phyloP scores from a whole-genome alignment of 176 grass and related monocot genomes.

The Tillandsia fasciculata region DNA sequence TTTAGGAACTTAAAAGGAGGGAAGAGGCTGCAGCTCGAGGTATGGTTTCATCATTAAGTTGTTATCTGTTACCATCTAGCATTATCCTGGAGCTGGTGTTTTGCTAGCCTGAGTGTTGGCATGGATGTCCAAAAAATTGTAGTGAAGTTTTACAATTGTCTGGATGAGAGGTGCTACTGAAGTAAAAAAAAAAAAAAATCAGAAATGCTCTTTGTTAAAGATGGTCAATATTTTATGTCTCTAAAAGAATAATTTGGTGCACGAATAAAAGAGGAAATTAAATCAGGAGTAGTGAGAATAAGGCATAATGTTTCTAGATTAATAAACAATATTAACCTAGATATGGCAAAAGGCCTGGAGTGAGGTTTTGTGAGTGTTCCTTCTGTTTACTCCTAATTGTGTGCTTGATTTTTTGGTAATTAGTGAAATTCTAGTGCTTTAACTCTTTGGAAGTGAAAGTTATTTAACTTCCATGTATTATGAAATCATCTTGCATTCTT shows the following conservation, averaged over 20 bases:
- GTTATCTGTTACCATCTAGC: neutral
- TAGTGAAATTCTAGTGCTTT: neutral
- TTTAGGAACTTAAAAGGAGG: slow-evolving; percentile 5
- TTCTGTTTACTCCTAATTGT: neutral
- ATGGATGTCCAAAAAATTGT: neutral
- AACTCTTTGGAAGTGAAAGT: neutral
- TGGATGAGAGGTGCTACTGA: too few relatives aligned
- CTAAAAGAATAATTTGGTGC: too few relatives aligned
- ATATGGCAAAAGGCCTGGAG: too few relatives aligned
- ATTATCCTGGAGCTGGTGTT: neutral
- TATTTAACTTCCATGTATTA: neutral
- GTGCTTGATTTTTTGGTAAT: neutral
- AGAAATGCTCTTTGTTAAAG: too few relatives aligned
- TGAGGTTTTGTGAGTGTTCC: neutral
- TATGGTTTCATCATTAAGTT: neutral
- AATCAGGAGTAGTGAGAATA: neutral
- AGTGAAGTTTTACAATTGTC: too few relatives aligned
- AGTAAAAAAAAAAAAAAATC: too few relatives aligned
- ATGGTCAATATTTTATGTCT: too few relatives aligned
- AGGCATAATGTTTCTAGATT: neutral
- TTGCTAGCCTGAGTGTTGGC: neutral
- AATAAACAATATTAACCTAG: too few relatives aligned
- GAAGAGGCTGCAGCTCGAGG: slow-evolving; percentile 9
- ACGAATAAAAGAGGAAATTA: too few relatives aligned
- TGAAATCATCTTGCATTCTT: neutral